A percentile compares a stretch with the other conserved stretches of the same genome.
Conservation (phyloP, 345 rosid genomes). For the Nephelium lappaceum region DNA sequence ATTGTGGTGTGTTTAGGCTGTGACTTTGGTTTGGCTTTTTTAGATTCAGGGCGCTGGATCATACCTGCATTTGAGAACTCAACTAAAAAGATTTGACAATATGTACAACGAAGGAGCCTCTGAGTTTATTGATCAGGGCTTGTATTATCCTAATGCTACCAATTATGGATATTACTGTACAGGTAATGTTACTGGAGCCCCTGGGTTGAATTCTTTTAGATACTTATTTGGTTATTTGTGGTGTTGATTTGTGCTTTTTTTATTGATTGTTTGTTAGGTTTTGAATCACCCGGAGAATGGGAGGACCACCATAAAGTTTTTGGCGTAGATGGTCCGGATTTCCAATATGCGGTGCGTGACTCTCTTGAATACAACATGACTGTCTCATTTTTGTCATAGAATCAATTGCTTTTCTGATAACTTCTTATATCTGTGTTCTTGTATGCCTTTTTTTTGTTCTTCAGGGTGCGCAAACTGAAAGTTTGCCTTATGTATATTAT, state of each 20-base stretch:
- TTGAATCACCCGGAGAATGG: conserved; percentile 88
- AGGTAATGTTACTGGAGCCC: conserved; percentile 45
- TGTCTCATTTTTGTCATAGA: background rate
- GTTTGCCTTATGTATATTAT: conserved; percentile 78
- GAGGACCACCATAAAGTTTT: conserved; percentile 85
- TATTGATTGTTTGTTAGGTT: conserved; percentile 48
- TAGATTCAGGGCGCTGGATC: conserved; percentile 50
- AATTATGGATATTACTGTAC: conserved; percentile 90
- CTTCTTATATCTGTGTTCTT: conserved; percentile 16
- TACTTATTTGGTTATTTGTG: background rate
- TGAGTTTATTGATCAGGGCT: conserved; percentile 75
- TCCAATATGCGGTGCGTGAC: conserved; percentile 64
- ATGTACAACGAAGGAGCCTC: conserved; percentile 87
- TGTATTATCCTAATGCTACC: conserved; percentile 74
- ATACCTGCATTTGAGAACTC: conserved; percentile 42
- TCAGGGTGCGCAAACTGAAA: conserved; percentile 87
- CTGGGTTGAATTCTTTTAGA: background rate
- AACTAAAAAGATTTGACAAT: conserved; percentile 50
- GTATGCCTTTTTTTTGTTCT: conserved; percentile 15
- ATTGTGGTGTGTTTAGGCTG: background rate
- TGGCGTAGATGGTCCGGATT: conserved; percentile 80
- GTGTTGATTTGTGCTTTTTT: conserved; percentile 16
- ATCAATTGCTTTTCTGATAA: conserved; percentile 4
- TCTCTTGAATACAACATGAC: background rate
- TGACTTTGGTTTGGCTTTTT: conserved; percentile 8